Percentiles rank a stretch among this genome's conserved stretches.
These are phyloP conservation scores for Imleria badia DNA, from an alignment of 768 basidiomycete species.

Conservation along the genomic window DNA sequence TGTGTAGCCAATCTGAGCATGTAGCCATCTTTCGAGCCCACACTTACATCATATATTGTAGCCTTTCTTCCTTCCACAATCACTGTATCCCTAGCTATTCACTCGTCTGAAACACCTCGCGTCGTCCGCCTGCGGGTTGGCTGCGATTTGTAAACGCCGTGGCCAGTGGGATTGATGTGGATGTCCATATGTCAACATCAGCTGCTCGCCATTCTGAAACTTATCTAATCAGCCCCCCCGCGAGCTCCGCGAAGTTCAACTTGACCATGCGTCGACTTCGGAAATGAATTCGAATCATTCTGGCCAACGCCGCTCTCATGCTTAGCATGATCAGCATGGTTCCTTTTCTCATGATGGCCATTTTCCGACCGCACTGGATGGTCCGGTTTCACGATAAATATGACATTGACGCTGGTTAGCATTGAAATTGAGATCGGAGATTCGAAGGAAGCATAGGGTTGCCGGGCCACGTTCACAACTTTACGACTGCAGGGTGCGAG, in stretches of 20 bases:
- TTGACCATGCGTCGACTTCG: not conserved
- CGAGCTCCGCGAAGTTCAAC: not conserved
- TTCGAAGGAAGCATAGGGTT: not conserved
- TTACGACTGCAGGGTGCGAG: not conserved
- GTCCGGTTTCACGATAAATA: no score
- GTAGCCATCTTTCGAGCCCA: conserved; percentile 22
- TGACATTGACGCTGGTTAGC: no score
- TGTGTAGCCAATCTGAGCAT: conserved; percentile 25
- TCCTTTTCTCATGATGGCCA: not conserved
- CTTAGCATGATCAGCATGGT: not conserved
- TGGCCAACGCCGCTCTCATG: not conserved
- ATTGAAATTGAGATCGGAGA: no score
- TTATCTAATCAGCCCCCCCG: not conserved
- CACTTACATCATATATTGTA: conserved; percentile 24
- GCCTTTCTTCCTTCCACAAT: conserved; percentile 4
- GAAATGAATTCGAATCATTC: not conserved
- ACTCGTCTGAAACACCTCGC: conserved; percentile 5
- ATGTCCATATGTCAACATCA: not conserved
- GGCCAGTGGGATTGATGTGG: not conserved
- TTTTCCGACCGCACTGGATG: conserved; percentile 12
- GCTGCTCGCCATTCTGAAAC: not conserved
- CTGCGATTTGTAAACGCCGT: not conserved
- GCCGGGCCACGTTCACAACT: not conserved
- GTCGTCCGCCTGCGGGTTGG: not conserved
- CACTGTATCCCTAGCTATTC: conserved; percentile 26